Percentiles rank a stretch among this genome's conserved stretches.
These are phyloP conservation scores for Russula compacta DNA, from an alignment of 768 basidiomycete species.

Conservation along the genomic window DNA sequence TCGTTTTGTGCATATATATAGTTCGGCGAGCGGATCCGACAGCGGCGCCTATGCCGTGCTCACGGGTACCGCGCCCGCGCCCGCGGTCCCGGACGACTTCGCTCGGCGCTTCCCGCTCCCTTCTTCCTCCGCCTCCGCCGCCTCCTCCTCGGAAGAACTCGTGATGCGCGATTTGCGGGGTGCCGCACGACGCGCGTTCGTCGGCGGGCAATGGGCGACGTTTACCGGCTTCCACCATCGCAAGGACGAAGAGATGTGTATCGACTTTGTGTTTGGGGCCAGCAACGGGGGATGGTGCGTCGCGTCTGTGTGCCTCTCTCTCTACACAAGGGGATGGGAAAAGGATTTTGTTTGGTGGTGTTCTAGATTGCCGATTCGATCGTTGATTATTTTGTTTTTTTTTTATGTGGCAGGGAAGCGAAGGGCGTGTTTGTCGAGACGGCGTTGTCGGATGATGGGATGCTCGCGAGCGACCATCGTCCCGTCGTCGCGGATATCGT, in stretches of 20 bases:
- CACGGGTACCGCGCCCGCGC: constrained; percentile 35
- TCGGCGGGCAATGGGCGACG: constrained; percentile 41
- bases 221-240: constrained; percentile 43
- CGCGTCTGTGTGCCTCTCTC: no score
- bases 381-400: background rate
- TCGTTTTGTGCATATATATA: constrained; percentile 17
- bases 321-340: no score
- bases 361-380: no score
- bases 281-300: constrained; percentile 39
- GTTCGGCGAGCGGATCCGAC: constrained; percentile 35
- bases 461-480: constrained; percentile 48
- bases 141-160: background rate
- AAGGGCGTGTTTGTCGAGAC: background rate
- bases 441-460: constrained; percentile 27
- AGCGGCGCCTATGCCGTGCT: constrained; percentile 44
- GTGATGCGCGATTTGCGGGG: constrained; percentile 38
- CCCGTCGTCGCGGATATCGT: constrained; percentile 40
- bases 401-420: background rate
- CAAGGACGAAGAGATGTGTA: constrained; percentile 32
- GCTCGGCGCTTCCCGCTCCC: constrained; percentile 33
- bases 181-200: constrained; percentile 31
- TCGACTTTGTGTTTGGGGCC: constrained; percentile 48
- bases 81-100: constrained; percentile 36
- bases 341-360: no score
- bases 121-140: background rate